Evolutionary conservation across 176 grass and related monocot species (phyloP).

Genomic region (Carex cristatella): DNA sequence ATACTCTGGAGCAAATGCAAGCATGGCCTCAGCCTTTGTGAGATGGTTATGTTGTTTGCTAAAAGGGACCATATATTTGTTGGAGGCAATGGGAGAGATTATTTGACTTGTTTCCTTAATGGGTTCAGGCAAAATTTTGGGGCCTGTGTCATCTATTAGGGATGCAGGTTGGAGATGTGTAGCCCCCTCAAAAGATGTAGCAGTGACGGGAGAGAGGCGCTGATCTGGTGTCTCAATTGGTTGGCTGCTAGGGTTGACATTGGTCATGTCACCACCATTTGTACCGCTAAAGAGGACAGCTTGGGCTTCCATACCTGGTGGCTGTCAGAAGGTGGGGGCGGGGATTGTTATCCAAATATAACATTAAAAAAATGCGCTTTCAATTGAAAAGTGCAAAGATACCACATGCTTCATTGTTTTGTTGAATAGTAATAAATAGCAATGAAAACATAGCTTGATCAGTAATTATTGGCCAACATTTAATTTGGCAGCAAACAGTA

Average conservation of each 20-base stretch:
- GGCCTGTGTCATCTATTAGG: slow-evolving; percentile 55
- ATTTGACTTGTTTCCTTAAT: slow-evolving; percentile 34
- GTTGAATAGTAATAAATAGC: neutral
- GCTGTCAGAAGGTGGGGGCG: slow-evolving; percentile 39
- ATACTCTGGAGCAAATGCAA: slow-evolving; percentile 97
- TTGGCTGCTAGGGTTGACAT: slow-evolving; percentile 59
- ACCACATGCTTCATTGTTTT: neutral
- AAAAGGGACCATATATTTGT: slow-evolving; percentile 37
- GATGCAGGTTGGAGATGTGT: slow-evolving; percentile 44
- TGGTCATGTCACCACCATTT: slow-evolving; percentile 54
- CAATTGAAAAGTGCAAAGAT: neutral
- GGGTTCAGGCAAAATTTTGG: slow-evolving; percentile 43
- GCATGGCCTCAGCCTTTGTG: slow-evolving; percentile 76
- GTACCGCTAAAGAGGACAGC: slow-evolving; percentile 42
- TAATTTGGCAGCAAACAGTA: neutral
- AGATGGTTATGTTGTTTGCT: slow-evolving; percentile 70
- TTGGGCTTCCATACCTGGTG: slow-evolving; percentile 87
- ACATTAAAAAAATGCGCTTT: neutral
- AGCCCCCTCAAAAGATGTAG: slow-evolving; percentile 61
- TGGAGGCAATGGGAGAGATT: slow-evolving; percentile 31
- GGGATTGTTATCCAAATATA: slow-evolving; percentile 24
- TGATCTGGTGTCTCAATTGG: slow-evolving; percentile 71
- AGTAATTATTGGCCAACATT: neutral
- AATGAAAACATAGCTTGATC: neutral
- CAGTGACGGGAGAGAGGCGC: slow-evolving; percentile 53